phyloP scores from a whole-genome alignment of 2,329 filamentous ascomycete species.

The Parastagonospora nodorum region DNA sequence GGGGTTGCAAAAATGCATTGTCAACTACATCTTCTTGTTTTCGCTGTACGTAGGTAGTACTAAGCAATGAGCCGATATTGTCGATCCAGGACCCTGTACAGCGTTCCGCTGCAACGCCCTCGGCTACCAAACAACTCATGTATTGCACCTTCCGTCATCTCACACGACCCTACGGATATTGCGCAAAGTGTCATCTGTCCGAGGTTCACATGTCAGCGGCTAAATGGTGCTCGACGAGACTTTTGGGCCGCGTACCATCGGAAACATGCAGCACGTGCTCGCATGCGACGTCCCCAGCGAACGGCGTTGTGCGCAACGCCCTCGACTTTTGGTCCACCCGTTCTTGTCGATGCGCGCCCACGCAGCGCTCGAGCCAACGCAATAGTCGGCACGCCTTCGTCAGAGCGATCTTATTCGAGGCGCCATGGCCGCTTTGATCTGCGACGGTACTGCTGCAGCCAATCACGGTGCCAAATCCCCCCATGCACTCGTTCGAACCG shows the following conservation, averaged over 20 bases:
- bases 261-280: slow-evolving; percentile 18
- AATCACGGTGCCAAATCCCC: slow-evolving; percentile 23
- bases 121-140: no score
- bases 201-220: background rate
- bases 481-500: slow-evolving; percentile 17
- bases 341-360: slow-evolving; percentile 14
- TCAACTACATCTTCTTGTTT: background rate
- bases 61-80: no score
- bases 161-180: no score
- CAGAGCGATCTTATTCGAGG: slow-evolving; percentile 34
- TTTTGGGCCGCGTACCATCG: background rate
- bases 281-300: slow-evolving; percentile 9
- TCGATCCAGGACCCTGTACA: no score
- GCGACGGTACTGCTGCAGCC: slow-evolving; percentile 7
- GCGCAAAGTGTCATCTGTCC: background rate
- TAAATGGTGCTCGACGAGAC: background rate
- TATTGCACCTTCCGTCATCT: no score
- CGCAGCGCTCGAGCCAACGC: slow-evolving; percentile 12
- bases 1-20: background rate
- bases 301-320: background rate
- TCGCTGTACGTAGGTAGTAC: no score
- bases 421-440: slow-evolving; percentile 12
- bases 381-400: slow-evolving; percentile 27
- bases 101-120: no score
- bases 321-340: slow-evolving; percentile 12